phyloP scores from a whole-genome alignment of 371 early-diverging fungal genomes.

The Syncephalastrum monosporum region DNA sequence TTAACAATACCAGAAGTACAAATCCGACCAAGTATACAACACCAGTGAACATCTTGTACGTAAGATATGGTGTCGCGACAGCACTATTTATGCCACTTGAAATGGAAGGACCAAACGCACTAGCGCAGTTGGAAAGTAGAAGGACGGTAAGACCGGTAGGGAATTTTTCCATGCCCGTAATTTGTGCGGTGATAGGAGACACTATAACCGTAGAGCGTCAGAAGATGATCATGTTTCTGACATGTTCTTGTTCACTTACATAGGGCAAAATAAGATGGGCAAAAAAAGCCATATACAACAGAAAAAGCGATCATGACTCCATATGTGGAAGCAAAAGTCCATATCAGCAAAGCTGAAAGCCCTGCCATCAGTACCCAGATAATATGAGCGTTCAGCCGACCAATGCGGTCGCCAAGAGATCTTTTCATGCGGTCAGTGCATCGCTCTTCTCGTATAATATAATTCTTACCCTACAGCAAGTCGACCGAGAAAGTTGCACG shows the following conservation, averaged over 20 bases:
- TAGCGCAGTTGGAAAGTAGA: constrained; percentile 27
- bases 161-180: constrained; percentile 37
- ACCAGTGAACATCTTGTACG: constrained; percentile 38
- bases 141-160: constrained; percentile 39
- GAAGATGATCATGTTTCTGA: neutral
- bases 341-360: constrained; percentile 42
- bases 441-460: neutral
- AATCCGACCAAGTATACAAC: constrained; percentile 22
- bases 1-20: constrained; percentile 22
- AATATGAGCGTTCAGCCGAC: constrained; percentile 41
- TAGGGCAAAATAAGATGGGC: constrained; percentile 40
- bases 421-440: constrained; percentile 2
- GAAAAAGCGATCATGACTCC: constrained; percentile 40
- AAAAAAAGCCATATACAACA: constrained; percentile 40
- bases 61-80: constrained; percentile 22
- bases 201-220: constrained; percentile 12
- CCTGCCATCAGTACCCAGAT: constrained; percentile 30
- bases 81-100: constrained; percentile 34
- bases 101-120: constrained; percentile 36
- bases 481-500: constrained; percentile 61
- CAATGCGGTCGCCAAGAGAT: constrained; percentile 40
- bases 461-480: constrained; percentile 35
- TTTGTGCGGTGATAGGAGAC: constrained; percentile 33
- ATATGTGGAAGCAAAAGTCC: constrained; percentile 49
- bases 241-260: constrained; percentile 10